Base-by-base conservation (phyloP, 1,139 yeast species). In the Zygosaccharomyces sapae region DNA sequence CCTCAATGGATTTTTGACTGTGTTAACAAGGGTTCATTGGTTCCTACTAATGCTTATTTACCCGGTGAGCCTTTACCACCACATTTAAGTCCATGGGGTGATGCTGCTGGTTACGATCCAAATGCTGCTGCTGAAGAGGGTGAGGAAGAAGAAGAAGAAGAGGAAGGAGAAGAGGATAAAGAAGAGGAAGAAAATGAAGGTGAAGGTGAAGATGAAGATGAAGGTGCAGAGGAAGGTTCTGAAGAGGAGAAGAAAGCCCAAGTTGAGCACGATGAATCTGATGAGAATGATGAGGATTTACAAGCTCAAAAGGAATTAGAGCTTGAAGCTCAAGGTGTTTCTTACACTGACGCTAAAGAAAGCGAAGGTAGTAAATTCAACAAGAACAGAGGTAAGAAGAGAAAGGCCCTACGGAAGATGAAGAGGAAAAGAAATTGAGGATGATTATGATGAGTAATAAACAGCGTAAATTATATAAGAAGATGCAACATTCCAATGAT, bases 11-110 rank as follows among this genome's bases (percentile, higher is more conserved):
- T 92, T 43, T 90, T 92, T 67, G 99, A 92, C 67, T 83, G 87
- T 62, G 74, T 94, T 56, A 92, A 92, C 72, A 84, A 85, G 70
- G 79, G 81, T 44, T 75, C 77, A 54, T 75, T 92, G 54, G 74
- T 86, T 48, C 79, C 92, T 33, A 96, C 86, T 22, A 82, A 83
- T 48, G 76, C 75, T 49, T 92, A 92, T 65, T 86, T 94, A 38
- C 96, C 96, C 3, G 98, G 99, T 48, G 97, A 92, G 70, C 74
- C 89, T 7, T 76, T 94, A 54, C 97, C 97, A 41, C 97, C 98
- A 38, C 98, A 92, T 70, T 76, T 94, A 64, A 86, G 96, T 47
- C 99, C 99, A 73, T 92, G 98, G 97, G 97, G 97, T 57, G 97
- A 90, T 71, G 80, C 89, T 48, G 88, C 85, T 59, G 86, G 83